Percentiles rank a stretch among this genome's conserved stretches.
Evolutionary conservation across 2,329 filamentous ascomycete genomes (phyloP).

Genomic region (Trichoderma semiorbis): DNA sequence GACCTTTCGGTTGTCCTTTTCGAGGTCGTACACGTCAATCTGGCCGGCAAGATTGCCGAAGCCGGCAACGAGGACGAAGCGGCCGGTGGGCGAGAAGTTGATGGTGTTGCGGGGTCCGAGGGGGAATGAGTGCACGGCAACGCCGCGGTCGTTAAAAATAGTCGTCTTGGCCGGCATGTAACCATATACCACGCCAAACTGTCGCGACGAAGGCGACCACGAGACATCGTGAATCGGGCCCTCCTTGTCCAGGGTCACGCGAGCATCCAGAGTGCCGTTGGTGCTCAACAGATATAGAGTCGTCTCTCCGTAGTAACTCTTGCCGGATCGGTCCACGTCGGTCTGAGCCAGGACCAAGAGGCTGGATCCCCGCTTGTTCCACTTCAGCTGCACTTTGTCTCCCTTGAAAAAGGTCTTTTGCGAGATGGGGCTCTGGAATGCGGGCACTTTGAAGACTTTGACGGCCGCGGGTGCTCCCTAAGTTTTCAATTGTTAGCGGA

Average conservation of each 20-base stretch:
- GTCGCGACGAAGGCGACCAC: constrained; percentile 97
- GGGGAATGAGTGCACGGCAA: constrained; percentile 79
- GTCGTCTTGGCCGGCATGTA: constrained; percentile 99
- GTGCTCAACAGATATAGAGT: constrained; percentile 93
- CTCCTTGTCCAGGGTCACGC: constrained; percentile 91
- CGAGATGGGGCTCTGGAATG: constrained; percentile 78
- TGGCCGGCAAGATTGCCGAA: constrained; percentile 97
- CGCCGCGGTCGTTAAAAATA: constrained; percentile 88
- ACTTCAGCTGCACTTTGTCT: constrained; percentile 97
- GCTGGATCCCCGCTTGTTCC: constrained; percentile 89
- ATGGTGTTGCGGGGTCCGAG: constrained; percentile 91
- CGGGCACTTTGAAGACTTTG: constrained; percentile 89
- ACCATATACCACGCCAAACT: constrained; percentile 96
- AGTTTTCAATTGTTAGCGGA: background rate
- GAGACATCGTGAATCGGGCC: constrained; percentile 96
- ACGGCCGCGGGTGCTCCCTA: constrained; percentile 90
- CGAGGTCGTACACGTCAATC: constrained; percentile 95
- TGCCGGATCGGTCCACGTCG: constrained; percentile 95
- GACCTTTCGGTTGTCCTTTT: constrained; percentile 90
- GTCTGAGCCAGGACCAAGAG: constrained; percentile 94
- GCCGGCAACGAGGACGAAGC: constrained; percentile 89
- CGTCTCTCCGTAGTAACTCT: constrained; percentile 99
- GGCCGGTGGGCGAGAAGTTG: constrained; percentile 86
- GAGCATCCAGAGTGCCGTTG: constrained; percentile 86
- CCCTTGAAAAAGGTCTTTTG: constrained; percentile 99